Conservation (phyloP, 2,329 filamentous ascomycete species). For the Penicillium sp. region DNA sequence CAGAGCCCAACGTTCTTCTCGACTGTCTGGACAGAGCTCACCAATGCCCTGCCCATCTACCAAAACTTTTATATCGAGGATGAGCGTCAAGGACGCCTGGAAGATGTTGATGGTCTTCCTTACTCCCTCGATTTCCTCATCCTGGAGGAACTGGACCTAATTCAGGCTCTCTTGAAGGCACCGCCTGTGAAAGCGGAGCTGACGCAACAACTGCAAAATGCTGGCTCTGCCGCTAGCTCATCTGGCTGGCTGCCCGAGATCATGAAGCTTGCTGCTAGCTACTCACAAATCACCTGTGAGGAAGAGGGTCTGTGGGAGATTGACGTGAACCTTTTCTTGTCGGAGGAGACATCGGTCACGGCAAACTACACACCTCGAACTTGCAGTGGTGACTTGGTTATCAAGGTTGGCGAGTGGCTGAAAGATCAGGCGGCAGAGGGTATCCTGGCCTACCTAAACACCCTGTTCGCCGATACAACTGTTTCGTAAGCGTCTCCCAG, state of each 20-base stretch:
- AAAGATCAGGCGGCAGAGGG: slow-evolving; percentile 74
- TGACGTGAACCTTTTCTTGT: slow-evolving; percentile 91
- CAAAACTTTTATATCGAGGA: slow-evolving; percentile 82
- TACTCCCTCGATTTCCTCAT: slow-evolving; percentile 94
- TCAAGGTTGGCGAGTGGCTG: slow-evolving; percentile 92
- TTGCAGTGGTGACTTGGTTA: slow-evolving; percentile 86
- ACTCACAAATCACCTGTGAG: slow-evolving; percentile 86
- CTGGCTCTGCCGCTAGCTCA: slow-evolving; percentile 60
- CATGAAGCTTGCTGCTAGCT: slow-evolving; percentile 80
- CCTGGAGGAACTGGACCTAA: slow-evolving; percentile 90
- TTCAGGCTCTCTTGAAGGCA: slow-evolving; percentile 87
- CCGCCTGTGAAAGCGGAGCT: slow-evolving; percentile 86
- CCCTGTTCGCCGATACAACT: slow-evolving; percentile 61
- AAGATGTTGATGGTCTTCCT: slow-evolving; percentile 87
- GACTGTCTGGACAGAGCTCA: slow-evolving; percentile 86
- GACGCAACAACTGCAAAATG: slow-evolving; percentile 70
- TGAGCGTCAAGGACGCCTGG: slow-evolving; percentile 81
- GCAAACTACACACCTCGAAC: slow-evolving; percentile 95
- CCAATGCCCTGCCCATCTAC: slow-evolving; percentile 70
- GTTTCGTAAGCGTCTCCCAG: slow-evolving; percentile 33
- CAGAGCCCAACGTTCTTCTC: slow-evolving; percentile 83
- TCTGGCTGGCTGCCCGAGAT: slow-evolving; percentile 84
- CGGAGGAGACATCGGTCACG: slow-evolving; percentile 91
- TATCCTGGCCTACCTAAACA: slow-evolving; percentile 73
- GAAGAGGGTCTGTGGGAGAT: slow-evolving; percentile 97